A percentile compares a stretch with the other conserved stretches of the same genome.
These are phyloP conservation scores for Beta vulgaris DNA, from an alignment of 148 eudicot genomes.

Conservation along the genomic window DNA sequence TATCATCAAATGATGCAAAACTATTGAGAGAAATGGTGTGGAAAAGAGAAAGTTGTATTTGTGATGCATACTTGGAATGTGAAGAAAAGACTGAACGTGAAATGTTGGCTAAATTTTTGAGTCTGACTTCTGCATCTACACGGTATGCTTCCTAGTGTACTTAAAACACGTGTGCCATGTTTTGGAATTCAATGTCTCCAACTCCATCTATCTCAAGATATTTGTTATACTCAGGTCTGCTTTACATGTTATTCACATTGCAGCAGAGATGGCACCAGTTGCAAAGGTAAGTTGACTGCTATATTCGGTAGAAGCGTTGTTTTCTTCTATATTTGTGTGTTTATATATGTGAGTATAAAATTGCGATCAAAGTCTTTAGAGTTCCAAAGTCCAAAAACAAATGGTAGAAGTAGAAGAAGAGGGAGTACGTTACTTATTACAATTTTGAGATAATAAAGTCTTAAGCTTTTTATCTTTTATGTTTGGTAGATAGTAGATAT, in stretches of 20 bases:
- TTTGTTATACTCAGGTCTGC: conserved; percentile 53
- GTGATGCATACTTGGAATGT: conserved; percentile 64
- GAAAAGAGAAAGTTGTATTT: conserved; percentile 68
- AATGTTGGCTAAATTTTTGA: conserved; percentile 46
- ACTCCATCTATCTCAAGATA: not conserved
- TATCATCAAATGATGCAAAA: conserved; percentile 53
- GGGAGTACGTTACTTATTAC: too few relatives aligned
- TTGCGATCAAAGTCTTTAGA: too few relatives aligned
- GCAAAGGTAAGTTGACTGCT: conserved; percentile 65
- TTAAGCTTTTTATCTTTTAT: not conserved
- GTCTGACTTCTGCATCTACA: conserved; percentile 53
- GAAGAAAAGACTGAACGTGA: conserved; percentile 66
- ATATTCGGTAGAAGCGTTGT: not conserved
- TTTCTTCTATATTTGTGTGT: not conserved
- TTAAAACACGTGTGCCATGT: not conserved
- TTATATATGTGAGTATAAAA: too few relatives aligned
- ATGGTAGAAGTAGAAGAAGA: too few relatives aligned
- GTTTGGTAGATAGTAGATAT: too few relatives aligned
- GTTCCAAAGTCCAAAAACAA: too few relatives aligned
- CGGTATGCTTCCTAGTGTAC: conserved; percentile 37
- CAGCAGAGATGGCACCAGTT: conserved; percentile 98
- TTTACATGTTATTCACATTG: conserved; percentile 84
- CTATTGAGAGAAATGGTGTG: conserved; percentile 76
- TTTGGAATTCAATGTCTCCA: not conserved
- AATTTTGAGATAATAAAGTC: too few relatives aligned